Base-by-base conservation (phyloP, 2,329 filamentous ascomycete genomes). In the Allantophomopsis lycopodina region DNA sequence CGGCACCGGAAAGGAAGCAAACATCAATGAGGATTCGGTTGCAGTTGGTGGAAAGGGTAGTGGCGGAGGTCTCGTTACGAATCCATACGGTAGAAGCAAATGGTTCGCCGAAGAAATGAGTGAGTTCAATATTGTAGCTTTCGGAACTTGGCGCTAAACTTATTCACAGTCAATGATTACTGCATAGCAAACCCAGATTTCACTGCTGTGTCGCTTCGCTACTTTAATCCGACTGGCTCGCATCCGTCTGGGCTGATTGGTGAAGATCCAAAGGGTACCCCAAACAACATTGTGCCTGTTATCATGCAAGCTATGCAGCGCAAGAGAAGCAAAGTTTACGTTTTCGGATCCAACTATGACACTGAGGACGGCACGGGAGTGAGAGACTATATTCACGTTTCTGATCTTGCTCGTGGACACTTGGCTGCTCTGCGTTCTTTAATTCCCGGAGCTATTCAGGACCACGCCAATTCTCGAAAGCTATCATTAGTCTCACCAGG, bases 191-290 rank as follows among this genome's bases (percentile, higher is more conserved):
- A 80, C 52, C 66, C 73, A 5, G 64, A 68, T 17, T 79, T 75
- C 73, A 69, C 68, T 13, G 74, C 79, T 46, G 71, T 74, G 28
- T 72, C 73, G 4, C 61, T 81, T 20, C 66, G 76, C 21, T 81
- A 81, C 56, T 81, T 81, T 60, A 81, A 80, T 46, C 77, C 76
- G 1, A 71, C 79, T 39, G 76, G 77, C 7, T 79, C 74, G 53
- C 73, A 81, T 50, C 61, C 71, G 18, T 78, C 73, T 3, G 77
- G 76, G 13, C 59, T 77, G 6, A 60, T 81, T 10, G 73, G 76
- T 14, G 77, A 81, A 57, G 72, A 79, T 52, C 76, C 77, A 17
- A 65, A 69, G 40, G 69, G 69, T 42, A 66, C 63, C 30, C 73
- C 76, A 7, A 76, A 71, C 32, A 81, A 82, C 50, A 63, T 81